phyloP scores from a whole-genome alignment of 768 basidiomycete genomes.

The Tulasnella sp. region DNA sequence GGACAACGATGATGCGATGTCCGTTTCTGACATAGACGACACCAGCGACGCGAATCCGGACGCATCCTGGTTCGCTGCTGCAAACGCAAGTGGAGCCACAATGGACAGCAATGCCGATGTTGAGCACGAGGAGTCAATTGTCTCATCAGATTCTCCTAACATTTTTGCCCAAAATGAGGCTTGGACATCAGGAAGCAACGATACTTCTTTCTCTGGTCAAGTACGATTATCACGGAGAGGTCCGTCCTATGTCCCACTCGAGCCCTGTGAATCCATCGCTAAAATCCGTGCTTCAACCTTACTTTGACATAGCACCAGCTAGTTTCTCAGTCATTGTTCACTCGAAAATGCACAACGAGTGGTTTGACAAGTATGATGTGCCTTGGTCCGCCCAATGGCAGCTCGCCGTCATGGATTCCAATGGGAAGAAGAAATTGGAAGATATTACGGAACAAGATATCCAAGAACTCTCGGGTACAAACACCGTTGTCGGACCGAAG shows the following conservation, averaged over 20 bases:
- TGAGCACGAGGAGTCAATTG: too few species aligned
- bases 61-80: too few species aligned
- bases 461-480: conserved; percentile 37
- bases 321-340: neutral
- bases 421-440: conserved; percentile 36
- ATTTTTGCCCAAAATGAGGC: too few species aligned
- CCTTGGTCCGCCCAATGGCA: conserved; percentile 54
- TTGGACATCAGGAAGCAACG: too few species aligned
- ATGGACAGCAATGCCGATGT: too few species aligned
- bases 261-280: neutral
- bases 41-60: too few species aligned
- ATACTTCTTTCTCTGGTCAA: too few species aligned
- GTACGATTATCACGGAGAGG: neutral
- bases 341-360: neutral
- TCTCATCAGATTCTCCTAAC: too few species aligned
- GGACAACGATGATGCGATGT: too few species aligned
- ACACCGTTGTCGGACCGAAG: conserved; percentile 39
- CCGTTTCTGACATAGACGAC: too few species aligned
- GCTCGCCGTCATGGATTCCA: conserved; percentile 46
- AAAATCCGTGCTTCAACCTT: neutral
- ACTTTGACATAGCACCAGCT: neutral
- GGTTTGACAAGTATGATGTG: conserved; percentile 38
- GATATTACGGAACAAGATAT: conserved; percentile 39
- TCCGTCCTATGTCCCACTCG: neutral
- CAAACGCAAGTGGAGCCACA: too few species aligned